Conservation (phyloP, 805 yeast genomes). For the Naumovozyma dairenensis region DNA sequence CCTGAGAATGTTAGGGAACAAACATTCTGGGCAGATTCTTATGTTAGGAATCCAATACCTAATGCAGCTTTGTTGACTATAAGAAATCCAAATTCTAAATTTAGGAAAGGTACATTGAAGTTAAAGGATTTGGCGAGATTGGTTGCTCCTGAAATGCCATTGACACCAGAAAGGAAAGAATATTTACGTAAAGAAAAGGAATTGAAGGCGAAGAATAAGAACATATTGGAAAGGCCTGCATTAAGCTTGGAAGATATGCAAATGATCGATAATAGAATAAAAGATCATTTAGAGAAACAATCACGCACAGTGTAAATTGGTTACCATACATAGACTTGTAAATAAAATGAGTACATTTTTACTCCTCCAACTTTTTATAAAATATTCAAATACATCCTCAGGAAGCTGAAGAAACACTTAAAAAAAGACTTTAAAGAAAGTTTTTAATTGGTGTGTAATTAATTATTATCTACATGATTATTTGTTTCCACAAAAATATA, state of each 20-base stretch:
- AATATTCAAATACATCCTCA: too few relatives aligned
- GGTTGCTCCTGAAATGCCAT: constrained; percentile 70
- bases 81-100: constrained; percentile 67
- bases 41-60: constrained; percentile 64
- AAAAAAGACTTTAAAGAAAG: too few relatives aligned
- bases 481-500: too few relatives aligned
- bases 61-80: constrained; percentile 51
- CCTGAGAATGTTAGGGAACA: constrained; percentile 54
- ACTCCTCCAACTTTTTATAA: too few relatives aligned
- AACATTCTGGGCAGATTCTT: constrained; percentile 61
- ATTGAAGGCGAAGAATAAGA: constrained; percentile 32
- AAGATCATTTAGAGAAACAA: constrained; percentile 26
- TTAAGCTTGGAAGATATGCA: constrained; percentile 36
- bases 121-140: constrained; percentile 53
- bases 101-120: constrained; percentile 52
- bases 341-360: too few relatives aligned
- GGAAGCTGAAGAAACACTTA: too few relatives aligned
- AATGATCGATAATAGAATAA: constrained; percentile 35
- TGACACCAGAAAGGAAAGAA: constrained; percentile 51
- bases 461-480: too few relatives aligned
- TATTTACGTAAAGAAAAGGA: constrained; percentile 39
- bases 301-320: too few relatives aligned
- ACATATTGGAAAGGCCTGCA: constrained; percentile 25
- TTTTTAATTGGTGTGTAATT: too few relatives aligned
- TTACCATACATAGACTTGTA: too few relatives aligned